Percentiles rank a stretch among this genome's conserved stretches.
phyloP scores from a whole-genome alignment of 176 grass and related monocot genomes.

The Zoysia japonica region DNA sequence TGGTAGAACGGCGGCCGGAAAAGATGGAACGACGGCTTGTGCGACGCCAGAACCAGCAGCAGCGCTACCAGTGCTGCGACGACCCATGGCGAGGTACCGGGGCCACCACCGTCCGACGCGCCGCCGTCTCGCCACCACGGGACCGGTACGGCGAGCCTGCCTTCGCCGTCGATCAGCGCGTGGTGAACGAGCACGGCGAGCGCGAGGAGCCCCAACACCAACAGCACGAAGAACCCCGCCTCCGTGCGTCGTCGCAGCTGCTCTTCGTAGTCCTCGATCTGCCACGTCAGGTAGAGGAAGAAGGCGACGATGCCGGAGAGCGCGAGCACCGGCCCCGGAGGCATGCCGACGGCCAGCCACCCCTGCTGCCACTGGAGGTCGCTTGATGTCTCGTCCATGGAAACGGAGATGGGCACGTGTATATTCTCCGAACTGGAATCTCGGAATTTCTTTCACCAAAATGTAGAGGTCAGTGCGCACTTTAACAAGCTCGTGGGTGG shows the following conservation, averaged over 20 bases:
- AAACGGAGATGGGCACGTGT: background rate
- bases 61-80: conserved; percentile 18
- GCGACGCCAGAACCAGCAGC: conserved; percentile 30
- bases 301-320: conserved; percentile 11
- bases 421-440: background rate
- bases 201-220: conserved; percentile 18
- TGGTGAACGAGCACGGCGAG: conserved; percentile 32
- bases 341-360: background rate
- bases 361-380: background rate
- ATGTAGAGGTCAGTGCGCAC: background rate
- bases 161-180: background rate
- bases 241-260: conserved; percentile 26
- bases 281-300: conserved; percentile 39
- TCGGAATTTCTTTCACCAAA: background rate
- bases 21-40: conserved; percentile 25
- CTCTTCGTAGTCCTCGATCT: conserved; percentile 37
- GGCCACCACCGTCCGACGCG: background rate
- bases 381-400: background rate
- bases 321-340: conserved; percentile 22
- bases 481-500: background rate
- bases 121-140: background rate
- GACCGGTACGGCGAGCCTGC: conserved; percentile 19
- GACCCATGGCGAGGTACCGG: conserved; percentile 28
- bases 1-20: background rate
- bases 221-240: conserved; percentile 15